Base-by-base conservation (phyloP, 345 rosid species). In the Gossypium thurberi region DNA sequence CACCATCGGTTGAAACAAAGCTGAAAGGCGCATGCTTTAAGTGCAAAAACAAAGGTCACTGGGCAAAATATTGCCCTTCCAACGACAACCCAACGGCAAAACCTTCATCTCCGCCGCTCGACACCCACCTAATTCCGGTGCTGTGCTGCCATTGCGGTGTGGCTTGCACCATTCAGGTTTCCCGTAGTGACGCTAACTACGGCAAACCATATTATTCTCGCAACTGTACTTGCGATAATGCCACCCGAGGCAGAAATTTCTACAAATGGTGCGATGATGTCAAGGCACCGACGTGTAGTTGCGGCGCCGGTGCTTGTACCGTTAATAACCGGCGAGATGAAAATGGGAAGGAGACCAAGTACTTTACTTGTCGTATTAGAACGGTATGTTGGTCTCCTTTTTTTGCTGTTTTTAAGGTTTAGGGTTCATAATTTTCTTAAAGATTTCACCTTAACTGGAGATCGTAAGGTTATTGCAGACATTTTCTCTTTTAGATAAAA, bases 131-230 rank as follows among this genome's bases (percentile, higher is more conserved):
- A 2, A 7, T 68, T 21, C 71, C 71, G 9, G 58, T 68, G 15
- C 58, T 68, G 57, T 43, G 43, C 53, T 68, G 71, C 71, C 58
- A 68, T 14, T 68, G 71, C 58, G 43, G 57, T 9, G 71, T 48
- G 58, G 6, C 9, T 26, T 48, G 3, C 43, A 48, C 42, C 4
- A 17, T 48, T 15, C 4, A 1, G 13, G 33, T 65, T 65, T 47
- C 70, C 37, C 18, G 14, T 7, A 65, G 70, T 33, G 7, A 3
- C 3, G 14, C 21, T 21, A 68, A 68, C 71, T 2, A 37, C 0
- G 71, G 58, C 18, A 68, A 58, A 68, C 50, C 23, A 1, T 68
- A 48, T 1, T 68, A 68, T 48, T 2, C 2, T 25, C 71, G 71
- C 2, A 50, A 48, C 2, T 68, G 71, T 20, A 50, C 26, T 7